Base-by-base conservation (phyloP, 2,329 filamentous ascomycete species). In the Orbilia brochopaga region DNA sequence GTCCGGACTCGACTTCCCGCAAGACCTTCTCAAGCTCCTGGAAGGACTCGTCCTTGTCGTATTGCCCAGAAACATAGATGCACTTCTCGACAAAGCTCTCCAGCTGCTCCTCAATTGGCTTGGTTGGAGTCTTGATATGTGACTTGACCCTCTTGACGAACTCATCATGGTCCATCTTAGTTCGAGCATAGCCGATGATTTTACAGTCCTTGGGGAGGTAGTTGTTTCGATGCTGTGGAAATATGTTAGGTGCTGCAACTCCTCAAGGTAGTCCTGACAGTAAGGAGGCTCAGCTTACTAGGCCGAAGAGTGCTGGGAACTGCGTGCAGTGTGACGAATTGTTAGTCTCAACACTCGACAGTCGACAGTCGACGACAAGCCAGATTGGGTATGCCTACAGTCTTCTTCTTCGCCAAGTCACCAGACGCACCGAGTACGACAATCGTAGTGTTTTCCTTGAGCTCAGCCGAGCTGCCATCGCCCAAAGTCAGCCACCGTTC, bases 321-420 rank as follows among this genome's bases (percentile, higher is more conserved):
- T 96, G 76, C 66, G 44, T 5, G 61, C 21, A 53, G 23, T 10
- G 35, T 6, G 13, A 21, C 11, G 19, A 21, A 21, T 44, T 10
- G 69, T 69, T 58, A 42, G 74, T 74, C 76, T 81, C 76, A 79
- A 77, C 76, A 76, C 63, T 4, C 4, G n/a, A 60, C 48, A 74
- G 64, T 56, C 64, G 8, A 15, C 11, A 59, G 62, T n/a, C n/a
- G 46, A 69, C 57, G 69, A 57, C 60, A 66, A 60, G 67, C 73
- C 44, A 51, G 57, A 63, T 53, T 63, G n/a, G n/a, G n/a, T 64
- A 48, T 46, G 58, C 74, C 80, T 87, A 96, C 92, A 51, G 94
- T 99, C 88, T 99, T 99, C 89, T 99, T 99, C 86, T 99, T 99
- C 57, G 94, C 94, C 76, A 99, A 83, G 85, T 99, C 94, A 78